phyloP scores from a whole-genome alignment of 306 rosid genomes.

The Vigna angularis region DNA sequence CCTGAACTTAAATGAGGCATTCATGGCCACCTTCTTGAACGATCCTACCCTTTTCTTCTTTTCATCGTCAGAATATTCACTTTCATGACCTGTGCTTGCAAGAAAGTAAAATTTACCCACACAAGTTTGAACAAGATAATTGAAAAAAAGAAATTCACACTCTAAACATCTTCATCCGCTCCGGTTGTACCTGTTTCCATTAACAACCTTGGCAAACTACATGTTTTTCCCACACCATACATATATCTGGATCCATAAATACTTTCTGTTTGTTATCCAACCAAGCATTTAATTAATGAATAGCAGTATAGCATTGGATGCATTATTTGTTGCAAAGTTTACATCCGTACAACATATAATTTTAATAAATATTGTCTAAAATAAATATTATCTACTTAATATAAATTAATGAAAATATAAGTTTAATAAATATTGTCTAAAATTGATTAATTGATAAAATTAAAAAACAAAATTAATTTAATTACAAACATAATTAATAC shows the following conservation, averaged over 20 bases:
- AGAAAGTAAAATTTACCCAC: not conserved
- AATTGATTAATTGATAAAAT: too few species aligned
- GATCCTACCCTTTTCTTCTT: slow-evolving; percentile 78
- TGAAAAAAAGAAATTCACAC: slow-evolving; percentile 15
- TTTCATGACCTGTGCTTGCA: slow-evolving; percentile 52
- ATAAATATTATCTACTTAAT: too few species aligned
- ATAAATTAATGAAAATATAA: too few species aligned
- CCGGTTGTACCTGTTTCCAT: slow-evolving; percentile 11
- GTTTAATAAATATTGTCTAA: too few species aligned
- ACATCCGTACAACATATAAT: not conserved
- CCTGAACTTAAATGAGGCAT: slow-evolving; percentile 82
- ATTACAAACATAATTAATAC: too few species aligned
- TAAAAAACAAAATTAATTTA: too few species aligned
- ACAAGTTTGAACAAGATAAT: slow-evolving; percentile 19
- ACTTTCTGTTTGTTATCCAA: not conserved
- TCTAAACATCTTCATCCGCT: slow-evolving; percentile 16
- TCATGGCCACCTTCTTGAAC: slow-evolving; percentile 78
- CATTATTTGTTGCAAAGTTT: not conserved
- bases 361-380: too few species aligned
- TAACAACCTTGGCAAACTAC: slow-evolving; percentile 3
- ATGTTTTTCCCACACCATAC: not conserved
- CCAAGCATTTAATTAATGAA: slow-evolving; percentile 4
- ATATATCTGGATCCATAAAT: slow-evolving; percentile 1
- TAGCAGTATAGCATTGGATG: not conserved
- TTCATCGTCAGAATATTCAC: slow-evolving; percentile 77